A percentile compares a stretch with the other conserved stretches of the same genome.
Evolutionary conservation across 768 basidiomycete species (phyloP).

Genomic region (Gelatoporia subvermispora): DNA sequence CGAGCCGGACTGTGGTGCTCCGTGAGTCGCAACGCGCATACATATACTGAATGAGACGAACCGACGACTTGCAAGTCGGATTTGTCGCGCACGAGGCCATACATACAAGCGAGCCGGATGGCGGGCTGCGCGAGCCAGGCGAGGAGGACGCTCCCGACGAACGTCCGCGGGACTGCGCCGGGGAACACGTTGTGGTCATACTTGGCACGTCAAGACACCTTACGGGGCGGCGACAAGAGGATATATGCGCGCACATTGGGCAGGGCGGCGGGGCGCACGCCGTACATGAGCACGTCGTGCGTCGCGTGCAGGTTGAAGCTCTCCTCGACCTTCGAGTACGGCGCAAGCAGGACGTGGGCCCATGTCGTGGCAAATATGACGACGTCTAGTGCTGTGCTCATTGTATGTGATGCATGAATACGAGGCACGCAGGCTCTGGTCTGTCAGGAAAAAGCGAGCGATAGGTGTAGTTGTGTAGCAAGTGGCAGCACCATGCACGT

Average conservation of each 20-base stretch:
- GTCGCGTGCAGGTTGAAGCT: constrained; percentile 91
- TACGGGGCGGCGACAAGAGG: not conserved
- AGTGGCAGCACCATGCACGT: too few species aligned
- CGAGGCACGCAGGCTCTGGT: too few species aligned
- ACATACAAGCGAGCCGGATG: constrained; percentile 33
- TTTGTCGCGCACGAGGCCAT: constrained; percentile 49
- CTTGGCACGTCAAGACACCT: constrained; percentile 31
- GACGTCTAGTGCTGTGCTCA: constrained; percentile 43
- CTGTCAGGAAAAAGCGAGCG: too few species aligned
- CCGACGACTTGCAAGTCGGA: constrained; percentile 67
- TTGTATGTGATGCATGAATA: too few species aligned
- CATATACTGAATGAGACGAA: constrained; percentile 28
- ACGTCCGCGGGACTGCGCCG: constrained; percentile 86
- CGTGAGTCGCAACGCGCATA: not conserved
- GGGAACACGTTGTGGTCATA: constrained; percentile 90
- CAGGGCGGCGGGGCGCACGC: constrained; percentile 40
- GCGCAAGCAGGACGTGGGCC: constrained; percentile 70
- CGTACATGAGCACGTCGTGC: constrained; percentile 84
- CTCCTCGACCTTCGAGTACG: constrained; percentile 97
- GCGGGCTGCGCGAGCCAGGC: constrained; percentile 52
- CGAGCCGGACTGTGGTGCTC: constrained; percentile 56
- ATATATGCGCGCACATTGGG: constrained; percentile 39
- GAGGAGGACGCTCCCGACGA: constrained; percentile 71
- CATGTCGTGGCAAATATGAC: constrained; percentile 48
- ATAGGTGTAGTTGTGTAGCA: too few species aligned